Base-by-base conservation (phyloP, 2,329 filamentous ascomycete genomes). In the Ophiostoma angusticollis region DNA sequence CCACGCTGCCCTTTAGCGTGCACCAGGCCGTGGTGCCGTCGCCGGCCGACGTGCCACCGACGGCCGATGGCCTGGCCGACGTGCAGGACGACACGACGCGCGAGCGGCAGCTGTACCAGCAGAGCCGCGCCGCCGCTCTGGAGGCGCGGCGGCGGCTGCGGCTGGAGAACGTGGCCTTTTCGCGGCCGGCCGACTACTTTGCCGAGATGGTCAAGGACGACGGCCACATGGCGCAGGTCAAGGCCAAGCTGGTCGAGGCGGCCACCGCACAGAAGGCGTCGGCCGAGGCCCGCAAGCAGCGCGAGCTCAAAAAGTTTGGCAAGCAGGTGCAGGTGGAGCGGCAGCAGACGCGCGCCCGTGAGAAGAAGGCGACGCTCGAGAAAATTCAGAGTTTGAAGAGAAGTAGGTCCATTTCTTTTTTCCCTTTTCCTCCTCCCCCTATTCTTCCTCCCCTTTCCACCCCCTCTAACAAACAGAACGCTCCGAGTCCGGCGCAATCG, bases 121-220 rank as follows among this genome's bases (percentile, higher is more conserved):
- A 96, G 63, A 82, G 81, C 34, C 74, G 93, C 28, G 77, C 83
- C 25, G 85, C 85, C 1, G 85, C 80, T 4, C 74, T 78, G 47
- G 64, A 74, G 44, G 91, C 76, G 3, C 80, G 89, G 40, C 59
- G 65, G n/a, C 65, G 78, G 45, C 70, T 98, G 18, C 80, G 83
- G 55, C 78, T 80, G 47, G 89, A 95, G 59, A 80, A 80, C 8
- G 72, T 89, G 1, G 74, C 83, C 6, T 98, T 98, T 63, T 80
- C 84, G 21, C 74, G 91, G 9, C 91, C 91, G 4, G 79, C 75
- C 40, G 91, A 98, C 63, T 98, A 93, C 65, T 98, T 98, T 53
- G 91, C 91, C 31, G 91, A 98, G 69, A 98, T 96, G 87, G 80
- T 95, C 54, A 96, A 96, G 74, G 84, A 80, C 54, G 91, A 98